These are phyloP conservation scores for Candolleomyces aberdarensis DNA, from an alignment of 768 basidiomycete species.

Conservation along the genomic window DNA sequence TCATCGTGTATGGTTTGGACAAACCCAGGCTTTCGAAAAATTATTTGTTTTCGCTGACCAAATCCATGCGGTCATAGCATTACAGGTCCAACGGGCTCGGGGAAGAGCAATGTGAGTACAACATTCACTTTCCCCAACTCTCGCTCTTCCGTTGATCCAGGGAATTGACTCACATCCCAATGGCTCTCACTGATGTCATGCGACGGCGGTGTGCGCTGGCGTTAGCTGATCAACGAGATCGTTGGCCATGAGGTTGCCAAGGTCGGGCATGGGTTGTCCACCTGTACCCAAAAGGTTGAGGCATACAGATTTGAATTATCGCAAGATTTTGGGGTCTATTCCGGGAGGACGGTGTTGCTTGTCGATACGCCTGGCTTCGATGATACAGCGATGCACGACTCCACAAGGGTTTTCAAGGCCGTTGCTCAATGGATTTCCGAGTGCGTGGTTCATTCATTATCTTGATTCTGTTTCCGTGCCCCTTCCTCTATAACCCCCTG, in stretches of 20 bases:
- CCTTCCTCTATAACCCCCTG: no score
- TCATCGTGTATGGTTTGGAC: background rate
- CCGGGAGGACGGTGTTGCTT: background rate
- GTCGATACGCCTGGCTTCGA: background rate
- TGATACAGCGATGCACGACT: background rate
- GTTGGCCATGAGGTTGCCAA: background rate
- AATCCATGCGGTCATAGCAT: background rate
- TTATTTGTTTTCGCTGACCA: no score
- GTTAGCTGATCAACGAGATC: constrained; percentile 48
- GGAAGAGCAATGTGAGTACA: background rate
- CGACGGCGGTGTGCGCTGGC: constrained; percentile 48
- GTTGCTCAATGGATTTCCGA: background rate
- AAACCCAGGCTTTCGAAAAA: background rate
- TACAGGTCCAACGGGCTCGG: background rate
- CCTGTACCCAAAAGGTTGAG: background rate
- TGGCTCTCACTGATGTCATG: no score
- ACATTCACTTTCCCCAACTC: no score
- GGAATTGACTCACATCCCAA: no score
- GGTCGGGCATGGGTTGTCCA: background rate
- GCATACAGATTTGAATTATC: background rate
- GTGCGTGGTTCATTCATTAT: background rate
- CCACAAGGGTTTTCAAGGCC: background rate
- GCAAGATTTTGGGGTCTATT: background rate
- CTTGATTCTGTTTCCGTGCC: background rate
- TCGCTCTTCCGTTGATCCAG: background rate